Conservation (phyloP, 805 yeast species). For the Danielia reshetovae region DNA sequence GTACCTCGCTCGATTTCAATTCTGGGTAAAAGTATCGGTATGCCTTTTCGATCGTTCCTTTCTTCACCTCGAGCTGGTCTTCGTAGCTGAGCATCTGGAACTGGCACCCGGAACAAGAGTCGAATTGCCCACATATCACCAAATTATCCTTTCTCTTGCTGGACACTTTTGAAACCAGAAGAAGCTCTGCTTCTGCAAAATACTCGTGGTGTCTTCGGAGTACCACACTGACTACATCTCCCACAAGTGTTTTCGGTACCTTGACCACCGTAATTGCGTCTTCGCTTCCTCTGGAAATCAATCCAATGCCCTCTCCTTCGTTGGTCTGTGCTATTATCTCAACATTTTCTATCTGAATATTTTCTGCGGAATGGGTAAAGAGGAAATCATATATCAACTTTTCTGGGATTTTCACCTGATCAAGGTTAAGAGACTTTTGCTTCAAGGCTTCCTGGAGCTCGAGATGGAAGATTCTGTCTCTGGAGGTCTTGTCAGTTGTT, state of each 20-base stretch:
- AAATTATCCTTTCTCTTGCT: constrained; percentile 22
- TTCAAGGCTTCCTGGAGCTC: constrained; percentile 24
- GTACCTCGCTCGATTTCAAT: constrained; percentile 2
- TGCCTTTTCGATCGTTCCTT: constrained; percentile 28
- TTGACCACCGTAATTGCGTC: constrained; percentile 20
- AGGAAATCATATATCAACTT: constrained; percentile 22
- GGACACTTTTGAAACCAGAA: constrained; percentile 13
- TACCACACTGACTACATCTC: constrained; percentile 31
- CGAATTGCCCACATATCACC: constrained; percentile 32
- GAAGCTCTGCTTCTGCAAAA: constrained; percentile 28
- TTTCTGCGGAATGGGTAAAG: constrained; percentile 16
- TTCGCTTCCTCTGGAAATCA: constrained; percentile 20
- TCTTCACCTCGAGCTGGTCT: constrained; percentile 34
- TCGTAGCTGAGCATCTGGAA: constrained; percentile 38
- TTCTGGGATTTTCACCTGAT: constrained; percentile 18
- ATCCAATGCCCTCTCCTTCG: constrained; percentile 37
- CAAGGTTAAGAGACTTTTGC: constrained; percentile 7
- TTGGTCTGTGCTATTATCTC: constrained; percentile 25
- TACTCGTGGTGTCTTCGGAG: constrained; percentile 27
- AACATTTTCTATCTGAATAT: constrained; percentile 10
- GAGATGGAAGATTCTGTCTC: constrained; percentile 19
- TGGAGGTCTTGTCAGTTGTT: constrained; percentile 25
- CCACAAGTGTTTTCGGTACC: constrained; percentile 38
- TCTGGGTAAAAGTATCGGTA: constrained; percentile 32
- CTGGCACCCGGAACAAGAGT: constrained; percentile 40